Conservation (phyloP, 2,329 filamentous ascomycete genomes). For the Hymenoscyphus linearis region DNA sequence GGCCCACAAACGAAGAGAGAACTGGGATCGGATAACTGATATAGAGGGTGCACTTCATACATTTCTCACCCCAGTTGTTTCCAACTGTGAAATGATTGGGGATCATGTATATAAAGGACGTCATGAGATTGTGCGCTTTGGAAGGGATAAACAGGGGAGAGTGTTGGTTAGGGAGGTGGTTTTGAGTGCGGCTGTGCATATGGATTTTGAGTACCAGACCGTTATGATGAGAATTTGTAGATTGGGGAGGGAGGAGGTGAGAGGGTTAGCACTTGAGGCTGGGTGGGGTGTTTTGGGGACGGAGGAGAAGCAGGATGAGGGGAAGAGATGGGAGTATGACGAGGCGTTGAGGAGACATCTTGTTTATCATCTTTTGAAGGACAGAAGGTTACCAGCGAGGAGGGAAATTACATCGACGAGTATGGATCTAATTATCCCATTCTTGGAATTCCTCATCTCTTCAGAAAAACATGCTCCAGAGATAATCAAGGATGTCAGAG, state of each 20-base stretch:
- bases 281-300: slow-evolving; percentile 13
- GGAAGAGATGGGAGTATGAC: slow-evolving; percentile 19
- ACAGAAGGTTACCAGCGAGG: slow-evolving; percentile 12
- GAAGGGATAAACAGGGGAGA: neutral
- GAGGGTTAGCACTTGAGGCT: slow-evolving; percentile 12
- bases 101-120: slow-evolving; percentile 23
- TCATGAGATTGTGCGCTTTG: slow-evolving; percentile 20
- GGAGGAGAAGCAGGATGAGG: slow-evolving; percentile 18
- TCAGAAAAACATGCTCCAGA: neutral
- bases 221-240: slow-evolving; percentile 25
- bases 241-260: slow-evolving; percentile 9
- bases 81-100: slow-evolving; percentile 20
- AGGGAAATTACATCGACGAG: slow-evolving; percentile 7
- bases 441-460: slow-evolving; percentile 5
- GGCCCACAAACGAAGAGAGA: neutral
- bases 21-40: slow-evolving; percentile 21
- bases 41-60: slow-evolving; percentile 28
- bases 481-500: slow-evolving; percentile 3
- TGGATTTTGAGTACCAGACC: slow-evolving; percentile 24
- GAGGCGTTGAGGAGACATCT: slow-evolving; percentile 18
- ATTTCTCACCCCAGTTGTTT: slow-evolving; percentile 24
- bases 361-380: slow-evolving; percentile 19
- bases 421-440: slow-evolving; percentile 2
- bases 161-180: slow-evolving; percentile 19
- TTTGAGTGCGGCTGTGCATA: slow-evolving; percentile 24